A percentile compares a stretch with the other conserved stretches of the same genome.
phyloP scores from a whole-genome alignment of 768 basidiomycete genomes.

The Coprinopsis marcescibilis region DNA sequence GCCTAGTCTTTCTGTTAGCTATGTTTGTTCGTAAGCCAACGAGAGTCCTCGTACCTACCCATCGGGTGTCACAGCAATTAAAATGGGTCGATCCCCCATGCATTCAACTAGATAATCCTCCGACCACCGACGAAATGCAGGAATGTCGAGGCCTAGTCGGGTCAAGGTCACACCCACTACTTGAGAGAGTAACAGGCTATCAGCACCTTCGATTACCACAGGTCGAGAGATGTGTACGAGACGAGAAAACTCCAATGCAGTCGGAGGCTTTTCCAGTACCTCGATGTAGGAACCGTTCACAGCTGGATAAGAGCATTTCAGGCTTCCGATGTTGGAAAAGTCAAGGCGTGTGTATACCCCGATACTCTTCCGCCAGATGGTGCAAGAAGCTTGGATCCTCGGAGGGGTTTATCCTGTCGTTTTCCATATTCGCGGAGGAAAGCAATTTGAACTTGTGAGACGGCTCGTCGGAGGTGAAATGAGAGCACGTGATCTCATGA shows the following conservation, averaged over 20 bases:
- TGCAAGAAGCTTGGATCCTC: slow-evolving; percentile 12
- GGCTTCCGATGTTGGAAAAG: neutral
- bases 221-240: slow-evolving; percentile 67
- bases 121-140: slow-evolving; percentile 56
- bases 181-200: neutral
- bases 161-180: neutral
- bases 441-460: neutral
- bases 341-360: slow-evolving; percentile 22
- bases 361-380: slow-evolving; percentile 37
- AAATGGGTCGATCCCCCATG: slow-evolving; percentile 52
- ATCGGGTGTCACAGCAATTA: slow-evolving; percentile 78
- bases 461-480: neutral
- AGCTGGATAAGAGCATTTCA: slow-evolving; percentile 29
- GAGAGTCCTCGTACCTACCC: slow-evolving; percentile 47
- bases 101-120: slow-evolving; percentile 51
- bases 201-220: slow-evolving; percentile 62
- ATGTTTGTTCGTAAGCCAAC: neutral
- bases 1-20: slow-evolving; percentile 32
- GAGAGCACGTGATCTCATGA: slow-evolving; percentile 3
- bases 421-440: slow-evolving; percentile 6
- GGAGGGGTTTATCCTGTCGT: no score
- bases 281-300: slow-evolving; percentile 52
- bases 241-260: slow-evolving; percentile 62
- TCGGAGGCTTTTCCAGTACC: slow-evolving; percentile 49
- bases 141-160: slow-evolving; percentile 41